A percentile compares a stretch with the other conserved stretches of the same genome.
Evolutionary conservation across 441 rosid genomes (phyloP).

Genomic region (Arabidopsis hybrid): DNA sequence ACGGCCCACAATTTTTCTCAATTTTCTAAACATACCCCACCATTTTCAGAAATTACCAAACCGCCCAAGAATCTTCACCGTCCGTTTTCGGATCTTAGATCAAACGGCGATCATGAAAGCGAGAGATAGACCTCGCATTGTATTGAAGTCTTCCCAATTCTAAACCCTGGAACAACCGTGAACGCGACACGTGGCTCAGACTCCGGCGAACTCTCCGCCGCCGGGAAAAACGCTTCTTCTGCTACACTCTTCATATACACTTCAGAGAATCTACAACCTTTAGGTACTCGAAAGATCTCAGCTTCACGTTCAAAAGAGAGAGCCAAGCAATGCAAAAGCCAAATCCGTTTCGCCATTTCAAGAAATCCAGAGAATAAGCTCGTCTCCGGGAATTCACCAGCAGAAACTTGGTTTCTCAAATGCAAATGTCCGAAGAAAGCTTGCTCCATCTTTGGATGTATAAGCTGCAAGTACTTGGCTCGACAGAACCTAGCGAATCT

Average conservation of each 20-base stretch:
- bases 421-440: conserved; percentile 66
- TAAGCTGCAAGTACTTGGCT: conserved; percentile 67
- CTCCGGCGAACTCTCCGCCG: conserved; percentile 50
- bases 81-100: background rate
- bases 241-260: conserved; percentile 81
- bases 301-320: conserved; percentile 70
- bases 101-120: conserved; percentile 24
- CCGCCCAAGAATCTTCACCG: conserved; percentile 4
- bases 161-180: conserved; percentile 92
- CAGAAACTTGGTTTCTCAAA: conserved; percentile 54
- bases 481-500: conserved; percentile 70
- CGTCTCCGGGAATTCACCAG: conserved; percentile 68
- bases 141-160: conserved; percentile 66
- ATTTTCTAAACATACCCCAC: background rate
- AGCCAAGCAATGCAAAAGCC: conserved; percentile 92
- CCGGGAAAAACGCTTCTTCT: conserved; percentile 52
- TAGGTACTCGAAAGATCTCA: conserved; percentile 69
- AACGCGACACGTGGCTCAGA: conserved; percentile 75
- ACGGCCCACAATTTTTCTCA: conserved; percentile 25
- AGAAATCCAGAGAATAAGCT: conserved; percentile 59
- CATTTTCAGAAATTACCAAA: conserved; percentile 6
- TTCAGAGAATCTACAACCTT: conserved; percentile 76
- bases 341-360: conserved; percentile 81
- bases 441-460: conserved; percentile 83
- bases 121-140: conserved; percentile 83